Conservation (phyloP, 169 alveolate genomes). For the Cryptosporidium muris region DNA sequence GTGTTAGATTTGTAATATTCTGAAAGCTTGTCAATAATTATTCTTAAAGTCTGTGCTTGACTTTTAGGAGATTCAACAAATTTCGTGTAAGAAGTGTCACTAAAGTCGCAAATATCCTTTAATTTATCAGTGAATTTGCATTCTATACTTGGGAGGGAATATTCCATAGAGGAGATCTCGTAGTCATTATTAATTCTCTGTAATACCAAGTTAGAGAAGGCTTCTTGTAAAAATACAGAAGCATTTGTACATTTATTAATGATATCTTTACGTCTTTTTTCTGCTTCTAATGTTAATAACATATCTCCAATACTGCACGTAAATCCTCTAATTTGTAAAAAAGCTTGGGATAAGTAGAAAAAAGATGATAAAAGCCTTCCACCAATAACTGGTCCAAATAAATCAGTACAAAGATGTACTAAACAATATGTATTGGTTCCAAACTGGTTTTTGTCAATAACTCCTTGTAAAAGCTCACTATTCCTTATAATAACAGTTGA, state of each 20-base stretch:
- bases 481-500: conserved; percentile 74
- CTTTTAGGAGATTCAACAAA: too few relatives aligned
- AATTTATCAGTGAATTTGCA: neutral
- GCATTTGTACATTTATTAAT: conserved; percentile 70
- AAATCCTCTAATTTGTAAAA: conserved; percentile 91
- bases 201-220: conserved; percentile 29
- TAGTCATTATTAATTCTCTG: neutral
- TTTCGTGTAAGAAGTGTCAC: too few relatives aligned
- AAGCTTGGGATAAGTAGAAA: conserved; percentile 90
- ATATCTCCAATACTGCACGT: conserved; percentile 95
- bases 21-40: too few relatives aligned
- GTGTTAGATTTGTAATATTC: too few relatives aligned
- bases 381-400: conserved; percentile 91
- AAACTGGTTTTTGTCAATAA: conserved; percentile 94
- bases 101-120: neutral
- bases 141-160: neutral
- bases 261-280: conserved; percentile 81
- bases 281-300: conserved; percentile 85
- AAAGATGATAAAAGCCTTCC: conserved; percentile 91
- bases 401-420: conserved; percentile 93
- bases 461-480: conserved; percentile 95
- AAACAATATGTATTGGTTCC: conserved; percentile 96
- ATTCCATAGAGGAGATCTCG: neutral
- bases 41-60: too few relatives aligned
- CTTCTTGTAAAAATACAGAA: conserved; percentile 65